phyloP scores from a whole-genome alignment of 139 green algal genomes.

The Chlorella sp. region DNA sequence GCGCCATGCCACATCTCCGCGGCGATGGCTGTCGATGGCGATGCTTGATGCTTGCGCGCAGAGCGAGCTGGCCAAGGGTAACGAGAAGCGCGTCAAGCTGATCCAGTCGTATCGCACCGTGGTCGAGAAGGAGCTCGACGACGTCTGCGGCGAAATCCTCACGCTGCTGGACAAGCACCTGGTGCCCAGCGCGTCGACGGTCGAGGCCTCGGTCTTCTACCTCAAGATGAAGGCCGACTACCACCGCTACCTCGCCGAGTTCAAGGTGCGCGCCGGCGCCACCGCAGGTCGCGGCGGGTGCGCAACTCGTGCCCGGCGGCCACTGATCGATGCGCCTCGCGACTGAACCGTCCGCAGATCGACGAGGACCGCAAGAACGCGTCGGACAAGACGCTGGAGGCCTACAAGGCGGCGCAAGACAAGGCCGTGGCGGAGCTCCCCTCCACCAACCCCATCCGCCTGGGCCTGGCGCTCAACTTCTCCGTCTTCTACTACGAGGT shows the following conservation, averaged over 20 bases:
- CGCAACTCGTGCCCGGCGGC: too few species aligned
- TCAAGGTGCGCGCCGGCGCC: slow-evolving; percentile 58
- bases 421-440: slow-evolving; percentile 62
- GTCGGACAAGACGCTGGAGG: slow-evolving; percentile 87
- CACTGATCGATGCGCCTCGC: background rate
- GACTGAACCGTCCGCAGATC: background rate
- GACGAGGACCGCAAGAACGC: slow-evolving; percentile 83
- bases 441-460: slow-evolving; percentile 94
- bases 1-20: background rate
- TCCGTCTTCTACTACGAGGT: slow-evolving; percentile 99
- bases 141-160: slow-evolving; percentile 80
- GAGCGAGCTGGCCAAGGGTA: slow-evolving; percentile 95
- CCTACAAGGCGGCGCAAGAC: slow-evolving; percentile 92
- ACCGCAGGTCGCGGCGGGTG: background rate
- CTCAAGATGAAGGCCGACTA: slow-evolving; percentile 93
- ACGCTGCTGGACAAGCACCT: slow-evolving; percentile 93
- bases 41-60: slow-evolving; percentile 2
- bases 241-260: slow-evolving; percentile 97
- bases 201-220: slow-evolving; percentile 99
- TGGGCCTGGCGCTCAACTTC: slow-evolving; percentile 97
- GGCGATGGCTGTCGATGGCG: background rate
- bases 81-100: slow-evolving; percentile 82
- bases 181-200: slow-evolving; percentile 82
- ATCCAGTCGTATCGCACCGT: slow-evolving; percentile 52
- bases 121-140: slow-evolving; percentile 88